Conservation (phyloP, 2,329 filamentous ascomycete genomes). For the Arthrobotrys conoides region DNA sequence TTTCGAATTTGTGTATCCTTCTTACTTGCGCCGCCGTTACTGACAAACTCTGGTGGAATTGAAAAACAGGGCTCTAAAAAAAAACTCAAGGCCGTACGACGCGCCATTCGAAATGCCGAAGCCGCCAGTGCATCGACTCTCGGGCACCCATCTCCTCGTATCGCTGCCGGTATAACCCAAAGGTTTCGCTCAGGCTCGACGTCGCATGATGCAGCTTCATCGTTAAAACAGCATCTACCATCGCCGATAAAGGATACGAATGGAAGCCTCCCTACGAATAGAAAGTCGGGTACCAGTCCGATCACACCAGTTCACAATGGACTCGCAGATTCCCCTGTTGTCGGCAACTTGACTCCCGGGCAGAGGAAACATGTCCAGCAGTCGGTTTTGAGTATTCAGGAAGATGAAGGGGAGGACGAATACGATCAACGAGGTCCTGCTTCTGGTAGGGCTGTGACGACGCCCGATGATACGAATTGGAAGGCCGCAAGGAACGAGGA, state of each 20-base stretch:
- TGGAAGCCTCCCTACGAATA: not conserved
- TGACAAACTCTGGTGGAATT: slow-evolving; percentile 31
- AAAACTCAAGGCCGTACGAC: slow-evolving; percentile 84
- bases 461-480: slow-evolving; percentile 9
- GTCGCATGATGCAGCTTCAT: slow-evolving; percentile 31
- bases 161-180: slow-evolving; percentile 42
- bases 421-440: slow-evolving; percentile 28
- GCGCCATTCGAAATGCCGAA: slow-evolving; percentile 76
- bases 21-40: slow-evolving; percentile 49
- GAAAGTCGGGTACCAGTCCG: slow-evolving; percentile 28
- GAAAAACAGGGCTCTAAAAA: slow-evolving; percentile 80
- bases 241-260: slow-evolving; percentile 34
- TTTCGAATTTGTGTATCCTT: not conserved
- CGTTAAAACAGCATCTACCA: slow-evolving; percentile 43
- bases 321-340: slow-evolving; percentile 12
- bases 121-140: slow-evolving; percentile 69
- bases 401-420: slow-evolving; percentile 46
- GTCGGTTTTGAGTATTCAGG: slow-evolving; percentile 35
- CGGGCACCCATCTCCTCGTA: slow-evolving; percentile 38
- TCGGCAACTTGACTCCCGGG: slow-evolving; percentile 23
- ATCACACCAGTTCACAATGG: slow-evolving; percentile 17
- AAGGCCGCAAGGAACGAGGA: slow-evolving; percentile 22
- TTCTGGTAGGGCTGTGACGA: not conserved
- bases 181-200: slow-evolving; percentile 39
- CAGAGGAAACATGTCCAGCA: slow-evolving; percentile 27